Evolutionary conservation across 176 grass and related monocot species (phyloP), one percentile per base, ranked within the genome.

Genomic region (Aegilops sharonensis): DNA sequence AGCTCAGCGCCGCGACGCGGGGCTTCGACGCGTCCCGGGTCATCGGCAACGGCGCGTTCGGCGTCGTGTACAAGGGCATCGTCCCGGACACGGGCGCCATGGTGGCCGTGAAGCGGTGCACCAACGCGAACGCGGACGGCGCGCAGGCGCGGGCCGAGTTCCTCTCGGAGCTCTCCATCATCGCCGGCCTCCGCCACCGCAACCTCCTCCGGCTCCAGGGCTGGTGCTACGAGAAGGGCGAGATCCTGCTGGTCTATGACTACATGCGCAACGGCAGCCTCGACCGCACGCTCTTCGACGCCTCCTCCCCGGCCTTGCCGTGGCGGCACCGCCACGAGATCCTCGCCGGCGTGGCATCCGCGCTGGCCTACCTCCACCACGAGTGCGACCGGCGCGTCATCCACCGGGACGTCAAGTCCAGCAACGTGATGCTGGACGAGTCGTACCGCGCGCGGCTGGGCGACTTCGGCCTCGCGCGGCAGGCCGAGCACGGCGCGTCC

Each of bases 211-310:
- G 90, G 0, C 94, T 99, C 4, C 94, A 94, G 68, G 97, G 97
- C 0, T 99, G 97, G 97, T 96, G 97, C 87, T 83, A 92, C 63
- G 93, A 98, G 89, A 93, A 95, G 24, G 97, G 97, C 35, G 94
- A 99, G 87, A 94, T 99, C 74, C 80, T 99, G 15, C 86, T 99
- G 0, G 90, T 99, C 9, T 99, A 99, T 89, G 94, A 99, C 91
- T 99, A 96, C 90, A 99, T 99, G 97, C 83, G 95, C 75, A 88
- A 99, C 78, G 94, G 97, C 84, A 99, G 97, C 85, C 97, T 99
- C 1, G 97, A 99, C 92, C 84, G 75, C 31, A 91, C 92, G 0
- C 87, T 99, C 25, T 96, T 96, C 86, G 90, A 93, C 70, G 75
- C 52, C 2, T 75, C 89, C 0, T 40, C 88, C 20, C 77, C 90